phyloP scores from a whole-genome alignment of 192 early-diverging fungal species.

The Phlyctochytrium planicorne region DNA sequence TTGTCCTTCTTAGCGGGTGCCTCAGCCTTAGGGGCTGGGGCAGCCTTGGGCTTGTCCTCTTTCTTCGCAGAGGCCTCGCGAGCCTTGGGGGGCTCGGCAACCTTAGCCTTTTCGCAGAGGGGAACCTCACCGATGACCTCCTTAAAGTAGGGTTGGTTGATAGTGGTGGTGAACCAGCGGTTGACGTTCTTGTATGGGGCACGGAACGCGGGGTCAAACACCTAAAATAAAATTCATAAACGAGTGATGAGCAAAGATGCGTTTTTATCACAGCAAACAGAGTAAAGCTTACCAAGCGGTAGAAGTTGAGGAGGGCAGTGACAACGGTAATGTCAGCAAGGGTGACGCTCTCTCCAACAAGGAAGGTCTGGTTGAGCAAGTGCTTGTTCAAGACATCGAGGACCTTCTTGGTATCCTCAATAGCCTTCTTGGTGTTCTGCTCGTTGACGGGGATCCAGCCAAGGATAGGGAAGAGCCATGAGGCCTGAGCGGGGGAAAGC shows the following conservation, averaged over 20 bases:
- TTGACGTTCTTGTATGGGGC: conserved; percentile 81
- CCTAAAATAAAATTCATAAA: no score
- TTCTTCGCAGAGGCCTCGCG: conserved; percentile 53
- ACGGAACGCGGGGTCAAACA: conserved; percentile 79
- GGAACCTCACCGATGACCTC: conserved; percentile 70
- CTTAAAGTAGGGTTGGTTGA: conserved; percentile 84
- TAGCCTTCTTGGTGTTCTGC: conserved; percentile 64
- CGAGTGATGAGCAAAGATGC: no score
- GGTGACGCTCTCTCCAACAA: conserved; percentile 92
- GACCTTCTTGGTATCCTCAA: conserved; percentile 62
- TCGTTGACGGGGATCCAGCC: conserved; percentile 49
- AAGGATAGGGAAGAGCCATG: conserved; percentile 53
- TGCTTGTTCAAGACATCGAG: conserved; percentile 74
- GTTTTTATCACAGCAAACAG: neutral
- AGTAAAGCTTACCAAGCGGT: conserved; percentile 27
- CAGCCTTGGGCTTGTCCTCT: conserved; percentile 51
- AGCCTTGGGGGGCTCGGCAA: conserved; percentile 29
- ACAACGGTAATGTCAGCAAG: conserved; percentile 83
- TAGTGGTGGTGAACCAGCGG: conserved; percentile 88
- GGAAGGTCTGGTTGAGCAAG: conserved; percentile 82
- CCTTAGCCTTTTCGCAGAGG: conserved; percentile 60
- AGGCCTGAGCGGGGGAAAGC: conserved; percentile 37
- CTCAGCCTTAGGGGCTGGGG: conserved; percentile 12
- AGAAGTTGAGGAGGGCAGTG: conserved; percentile 54
- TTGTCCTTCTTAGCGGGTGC: conserved; percentile 46